Percentiles rank a stretch among this genome's conserved stretches.
phyloP scores from a whole-genome alignment of 1,284 basidiomycete genomes.

The Takashimella koratensis region DNA sequence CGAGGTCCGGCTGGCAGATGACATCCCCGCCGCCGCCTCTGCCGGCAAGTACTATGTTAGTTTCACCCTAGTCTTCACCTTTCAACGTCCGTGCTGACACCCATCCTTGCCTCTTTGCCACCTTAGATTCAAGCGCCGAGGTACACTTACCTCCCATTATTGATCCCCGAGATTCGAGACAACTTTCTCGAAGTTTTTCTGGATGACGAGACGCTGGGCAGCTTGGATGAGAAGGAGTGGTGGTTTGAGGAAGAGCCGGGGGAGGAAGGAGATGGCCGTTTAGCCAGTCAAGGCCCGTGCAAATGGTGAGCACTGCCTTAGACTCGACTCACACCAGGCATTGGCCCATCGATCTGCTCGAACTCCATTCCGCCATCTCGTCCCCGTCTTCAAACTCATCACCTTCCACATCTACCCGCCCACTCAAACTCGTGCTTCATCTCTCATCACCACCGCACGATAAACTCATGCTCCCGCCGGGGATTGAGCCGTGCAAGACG shows the following conservation, averaged over 20 bases:
- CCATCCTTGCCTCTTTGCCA: neutral
- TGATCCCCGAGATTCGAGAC: slow-evolving; percentile 76
- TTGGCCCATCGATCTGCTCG: slow-evolving; percentile 89
- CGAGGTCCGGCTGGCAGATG: slow-evolving; percentile 37
- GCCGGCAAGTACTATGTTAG: slow-evolving; percentile 46
- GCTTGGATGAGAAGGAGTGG: slow-evolving; percentile 68
- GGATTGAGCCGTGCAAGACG: slow-evolving; percentile 76
- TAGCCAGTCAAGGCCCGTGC: slow-evolving; percentile 49
- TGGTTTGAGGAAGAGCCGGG: slow-evolving; percentile 76
- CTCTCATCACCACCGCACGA: slow-evolving; percentile 70
- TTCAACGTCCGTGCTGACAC: neutral
- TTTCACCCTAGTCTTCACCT: slow-evolving; percentile 2
- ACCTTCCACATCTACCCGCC: slow-evolving; percentile 39
- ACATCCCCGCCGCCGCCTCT: slow-evolving; percentile 26
- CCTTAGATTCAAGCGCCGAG: slow-evolving; percentile 64
- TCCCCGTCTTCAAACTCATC: slow-evolving; percentile 15
- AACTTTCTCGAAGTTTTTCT: slow-evolving; percentile 86
- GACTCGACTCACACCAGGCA: slow-evolving; percentile 60
- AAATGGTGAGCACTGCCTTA: slow-evolving; percentile 65
- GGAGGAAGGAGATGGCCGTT: slow-evolving; percentile 47
- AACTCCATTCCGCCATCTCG: slow-evolving; percentile 59
- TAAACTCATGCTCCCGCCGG: slow-evolving; percentile 72
- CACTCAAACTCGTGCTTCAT: slow-evolving; percentile 75
- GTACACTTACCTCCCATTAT: slow-evolving; percentile 83
- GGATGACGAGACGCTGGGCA: slow-evolving; percentile 68